Conservation (phyloP, 2,329 filamentous ascomycete genomes). For the Neurospora sp. region DNA sequence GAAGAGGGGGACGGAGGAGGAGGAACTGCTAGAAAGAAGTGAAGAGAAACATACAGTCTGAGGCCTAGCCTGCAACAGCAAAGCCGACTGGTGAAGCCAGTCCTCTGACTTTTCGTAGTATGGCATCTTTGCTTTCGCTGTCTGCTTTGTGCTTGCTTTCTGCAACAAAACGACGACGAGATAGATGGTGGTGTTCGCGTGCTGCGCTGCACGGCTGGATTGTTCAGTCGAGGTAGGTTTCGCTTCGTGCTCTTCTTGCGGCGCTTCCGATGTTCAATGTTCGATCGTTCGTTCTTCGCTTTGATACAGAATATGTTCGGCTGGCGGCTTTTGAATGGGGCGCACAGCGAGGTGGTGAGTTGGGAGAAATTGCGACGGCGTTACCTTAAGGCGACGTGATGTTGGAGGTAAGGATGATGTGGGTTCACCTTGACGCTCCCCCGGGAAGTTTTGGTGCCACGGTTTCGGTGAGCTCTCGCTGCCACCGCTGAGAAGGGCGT, state of each 20-base stretch:
- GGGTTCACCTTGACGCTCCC: background rate
- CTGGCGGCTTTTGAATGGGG: background rate
- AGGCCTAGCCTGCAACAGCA: conserved; percentile 79
- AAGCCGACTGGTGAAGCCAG: conserved; percentile 81
- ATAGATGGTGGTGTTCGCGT: background rate
- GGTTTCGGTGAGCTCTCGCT: background rate
- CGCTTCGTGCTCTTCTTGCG: background rate
- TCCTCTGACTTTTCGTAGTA: conserved; percentile 71
- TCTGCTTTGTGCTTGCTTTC: background rate
- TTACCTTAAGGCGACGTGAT: background rate
- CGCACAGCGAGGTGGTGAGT: background rate
- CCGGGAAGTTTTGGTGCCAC: background rate
- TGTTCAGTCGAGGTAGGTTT: background rate
- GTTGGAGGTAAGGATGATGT: background rate
- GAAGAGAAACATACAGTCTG: conserved; percentile 52
- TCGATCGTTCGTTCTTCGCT: too few species aligned
- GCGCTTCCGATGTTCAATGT: background rate
- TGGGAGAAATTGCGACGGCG: background rate
- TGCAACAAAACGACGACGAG: background rate
- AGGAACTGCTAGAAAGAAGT: background rate
- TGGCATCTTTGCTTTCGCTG: conserved; percentile 10
- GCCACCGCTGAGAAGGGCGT: background rate
- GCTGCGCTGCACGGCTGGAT: background rate
- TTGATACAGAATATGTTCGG: background rate
- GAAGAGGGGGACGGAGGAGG: background rate